Evolutionary conservation across 306 rosid genomes (phyloP).

Genomic region (Myrica gale): DNA sequence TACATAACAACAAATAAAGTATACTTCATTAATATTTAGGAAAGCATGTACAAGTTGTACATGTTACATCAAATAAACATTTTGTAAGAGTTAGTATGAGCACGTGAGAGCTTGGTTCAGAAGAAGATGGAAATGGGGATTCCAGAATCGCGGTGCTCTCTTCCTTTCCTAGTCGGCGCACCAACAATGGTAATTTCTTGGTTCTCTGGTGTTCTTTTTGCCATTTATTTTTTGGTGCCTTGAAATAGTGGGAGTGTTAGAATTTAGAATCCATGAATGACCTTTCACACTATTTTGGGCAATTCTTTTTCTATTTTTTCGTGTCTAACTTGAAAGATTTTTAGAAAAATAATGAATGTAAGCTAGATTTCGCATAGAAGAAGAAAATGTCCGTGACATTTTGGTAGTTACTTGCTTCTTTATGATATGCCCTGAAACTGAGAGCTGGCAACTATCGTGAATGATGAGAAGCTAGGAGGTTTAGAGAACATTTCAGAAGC

Average conservation of each 20-base stretch:
- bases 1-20: no score
- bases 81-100: no score
- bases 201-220: background rate
- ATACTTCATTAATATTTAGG: no score
- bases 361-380: background rate
- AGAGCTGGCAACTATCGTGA: background rate
- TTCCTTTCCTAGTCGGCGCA: conserved; percentile 67
- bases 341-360: no score
- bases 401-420: no score
- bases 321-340: no score
- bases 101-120: conserved; percentile 44
- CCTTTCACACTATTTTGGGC: no score
- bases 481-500: background rate
- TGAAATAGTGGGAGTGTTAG: background rate
- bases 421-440: background rate
- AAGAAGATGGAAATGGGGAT: conserved; percentile 38
- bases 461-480: no score
- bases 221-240: no score
- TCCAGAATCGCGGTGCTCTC: conserved; percentile 33
- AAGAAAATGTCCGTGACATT: background rate
- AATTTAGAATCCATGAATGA: background rate
- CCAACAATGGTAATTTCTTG: conserved; percentile 51
- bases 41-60: no score
- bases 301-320: no score
- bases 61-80: no score